Conservation (phyloP, 2,329 filamentous ascomycete genomes). For the Colletotrichum kahawae region DNA sequence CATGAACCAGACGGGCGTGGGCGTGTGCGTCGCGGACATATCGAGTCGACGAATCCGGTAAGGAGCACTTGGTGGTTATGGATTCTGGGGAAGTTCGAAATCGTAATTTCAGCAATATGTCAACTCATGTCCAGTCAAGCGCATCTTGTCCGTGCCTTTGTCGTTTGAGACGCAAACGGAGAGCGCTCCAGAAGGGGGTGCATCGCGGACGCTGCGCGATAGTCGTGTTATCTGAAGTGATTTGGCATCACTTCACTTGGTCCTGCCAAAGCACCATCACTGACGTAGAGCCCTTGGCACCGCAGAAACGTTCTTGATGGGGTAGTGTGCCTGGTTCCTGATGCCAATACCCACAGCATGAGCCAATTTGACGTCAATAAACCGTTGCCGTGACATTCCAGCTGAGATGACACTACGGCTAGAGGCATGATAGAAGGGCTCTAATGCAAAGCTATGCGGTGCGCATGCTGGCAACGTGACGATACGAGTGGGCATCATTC, state of each 20-base stretch:
- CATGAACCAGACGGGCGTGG: not conserved
- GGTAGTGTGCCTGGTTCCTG: not conserved
- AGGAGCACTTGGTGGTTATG: not conserved
- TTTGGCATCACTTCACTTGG: not conserved
- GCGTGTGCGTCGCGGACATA: not conserved
- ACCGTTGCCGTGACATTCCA: not conserved
- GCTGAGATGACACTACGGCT: not conserved
- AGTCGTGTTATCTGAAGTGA: not conserved
- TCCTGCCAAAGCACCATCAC: not conserved
- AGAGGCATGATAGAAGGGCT: not conserved
- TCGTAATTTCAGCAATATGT: not conserved
- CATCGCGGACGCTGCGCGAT: not conserved
- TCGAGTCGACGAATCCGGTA: not conserved
- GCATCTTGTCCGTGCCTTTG: not conserved
- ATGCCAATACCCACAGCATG: not conserved
- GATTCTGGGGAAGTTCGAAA: not conserved
- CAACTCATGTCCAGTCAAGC: not conserved
- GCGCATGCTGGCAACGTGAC: not conserved
- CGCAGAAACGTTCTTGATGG: not conserved
- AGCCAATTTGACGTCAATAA: not conserved
- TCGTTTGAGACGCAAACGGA: not conserved
- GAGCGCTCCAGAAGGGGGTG: not conserved
- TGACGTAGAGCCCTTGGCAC: not conserved
- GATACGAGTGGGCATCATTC: not conserved
- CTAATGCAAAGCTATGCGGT: not conserved